These are phyloP conservation scores for Trichosporon asahii DNA, from an alignment of 1,284 basidiomycete genomes.

Conservation along the genomic window DNA sequence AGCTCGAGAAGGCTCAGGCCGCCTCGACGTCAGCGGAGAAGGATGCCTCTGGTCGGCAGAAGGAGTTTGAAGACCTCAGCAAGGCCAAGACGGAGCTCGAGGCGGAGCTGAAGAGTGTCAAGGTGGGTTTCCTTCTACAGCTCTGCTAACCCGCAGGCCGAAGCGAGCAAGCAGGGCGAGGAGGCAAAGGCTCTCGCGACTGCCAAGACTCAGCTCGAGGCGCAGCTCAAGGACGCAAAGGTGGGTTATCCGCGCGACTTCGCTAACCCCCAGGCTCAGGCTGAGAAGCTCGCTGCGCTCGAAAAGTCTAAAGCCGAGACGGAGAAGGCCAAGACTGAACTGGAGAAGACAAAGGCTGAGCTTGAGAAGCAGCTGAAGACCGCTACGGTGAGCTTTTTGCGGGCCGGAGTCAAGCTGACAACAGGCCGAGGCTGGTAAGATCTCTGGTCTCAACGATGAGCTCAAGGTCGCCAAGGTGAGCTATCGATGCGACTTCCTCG, in stretches of 20 bases:
- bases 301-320: constrained; percentile 13
- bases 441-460: background rate
- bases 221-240: constrained; percentile 21
- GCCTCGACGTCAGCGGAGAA: constrained; percentile 14
- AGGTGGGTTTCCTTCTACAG: background rate
- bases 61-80: background rate
- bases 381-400: background rate
- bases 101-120: constrained; percentile 26
- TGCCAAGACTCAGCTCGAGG: constrained; percentile 27
- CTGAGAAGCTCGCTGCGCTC: constrained; percentile 13
- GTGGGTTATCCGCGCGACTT: background rate
- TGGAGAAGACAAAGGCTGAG: constrained; percentile 5
- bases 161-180: background rate
- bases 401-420: background rate
- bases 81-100: constrained; percentile 30
- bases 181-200: constrained; percentile 7
- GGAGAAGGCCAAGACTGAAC: background rate
- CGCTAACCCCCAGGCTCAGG: constrained; percentile 12
- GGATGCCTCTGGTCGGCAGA: constrained; percentile 3
- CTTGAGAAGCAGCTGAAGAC: background rate
- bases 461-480: background rate
- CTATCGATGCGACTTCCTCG: no score
- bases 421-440: background rate
- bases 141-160: background rate
- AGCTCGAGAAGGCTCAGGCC: constrained; percentile 34